Base-by-base conservation (phyloP, 257 asterid species). In the Knoxia roxburghii region DNA sequence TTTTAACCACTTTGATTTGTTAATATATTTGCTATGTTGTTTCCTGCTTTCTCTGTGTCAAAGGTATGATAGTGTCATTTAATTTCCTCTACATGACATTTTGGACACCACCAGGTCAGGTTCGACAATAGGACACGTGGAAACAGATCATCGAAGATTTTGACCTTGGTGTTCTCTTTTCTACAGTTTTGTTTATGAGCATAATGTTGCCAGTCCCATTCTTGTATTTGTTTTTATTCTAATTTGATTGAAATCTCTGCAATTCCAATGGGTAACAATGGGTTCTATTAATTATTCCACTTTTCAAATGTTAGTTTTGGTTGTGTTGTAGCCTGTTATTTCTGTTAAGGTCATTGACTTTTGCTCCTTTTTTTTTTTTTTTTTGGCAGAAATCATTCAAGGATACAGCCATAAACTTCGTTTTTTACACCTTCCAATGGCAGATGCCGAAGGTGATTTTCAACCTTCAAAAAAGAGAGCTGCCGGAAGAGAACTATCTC, bases 391-490 rank as follows among this genome's bases (percentile, higher is more conserved):
- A 69, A 30, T 53, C 61, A 21, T 73, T 59, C 57, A 39, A 46
- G 72, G 78, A 55, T 62, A 37, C 65, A 33, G 50, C 61, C n/a
- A 35, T 29, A 14, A 49, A 39, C 63, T 54, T 72, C n/a, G 39
- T 29, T 58, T 32, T 41, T 41, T 52, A 59, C 30, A 64, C 56
- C 78, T 64, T 74, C 70, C 39, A 33, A 93, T 93, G 99, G 99
- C 80, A 76, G 97, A 88, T 69, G 78, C 87, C 6, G 96, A 90
- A 72, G 82, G 65, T 82, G 76, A 59, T 75, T 58, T 70, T 64
- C 95, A 85, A 69, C 83, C 85, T 70, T 88, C 99, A 27, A 93
- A 86, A 78, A 93, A 93, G 87, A 88, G 99, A 78, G 81, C 90
- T 61, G 96, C 99, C 56, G 94, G 85, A 72, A 82, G 87, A 39